A percentile compares a stretch with the other conserved stretches of the same genome.
Conservation (phyloP, 192 early-diverging fungal species). For the Cetraspora pellucida region DNA sequence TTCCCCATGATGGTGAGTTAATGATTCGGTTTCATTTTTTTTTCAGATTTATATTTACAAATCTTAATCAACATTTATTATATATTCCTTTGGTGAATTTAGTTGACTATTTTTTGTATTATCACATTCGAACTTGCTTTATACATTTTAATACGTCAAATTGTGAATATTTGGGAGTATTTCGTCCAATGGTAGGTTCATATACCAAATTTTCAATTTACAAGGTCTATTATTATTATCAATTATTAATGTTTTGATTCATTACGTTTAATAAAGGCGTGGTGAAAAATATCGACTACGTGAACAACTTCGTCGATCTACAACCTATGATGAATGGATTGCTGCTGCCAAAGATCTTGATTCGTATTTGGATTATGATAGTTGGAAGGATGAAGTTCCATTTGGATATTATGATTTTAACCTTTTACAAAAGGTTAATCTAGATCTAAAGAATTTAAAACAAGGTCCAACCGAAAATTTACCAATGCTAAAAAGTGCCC, state of each 20-base stretch:
- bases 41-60: neutral
- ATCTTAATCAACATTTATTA: neutral
- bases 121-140: constrained; percentile 63
- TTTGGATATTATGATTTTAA: constrained; percentile 67
- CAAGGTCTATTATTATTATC: neutral
- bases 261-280: constrained; percentile 44
- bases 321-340: constrained; percentile 67
- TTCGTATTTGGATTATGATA: constrained; percentile 62
- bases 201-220: neutral
- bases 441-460: constrained; percentile 45
- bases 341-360: constrained; percentile 62
- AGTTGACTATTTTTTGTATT: constrained; percentile 58
- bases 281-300: constrained; percentile 56
- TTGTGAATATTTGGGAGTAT: constrained; percentile 69
- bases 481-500: constrained; percentile 52
- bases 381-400: constrained; percentile 66
- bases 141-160: constrained; percentile 60
- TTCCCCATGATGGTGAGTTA: constrained; percentile 57
- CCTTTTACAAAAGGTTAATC: constrained; percentile 62
- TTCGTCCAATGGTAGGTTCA: constrained; percentile 56
- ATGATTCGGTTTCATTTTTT: neutral
- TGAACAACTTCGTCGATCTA: constrained; percentile 52
- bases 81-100: neutral
- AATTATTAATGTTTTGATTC: neutral
- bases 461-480: constrained; percentile 34